Conservation (phyloP, 2,329 filamentous ascomycete genomes). For the Sclerotinia sclerotiorum region DNA sequence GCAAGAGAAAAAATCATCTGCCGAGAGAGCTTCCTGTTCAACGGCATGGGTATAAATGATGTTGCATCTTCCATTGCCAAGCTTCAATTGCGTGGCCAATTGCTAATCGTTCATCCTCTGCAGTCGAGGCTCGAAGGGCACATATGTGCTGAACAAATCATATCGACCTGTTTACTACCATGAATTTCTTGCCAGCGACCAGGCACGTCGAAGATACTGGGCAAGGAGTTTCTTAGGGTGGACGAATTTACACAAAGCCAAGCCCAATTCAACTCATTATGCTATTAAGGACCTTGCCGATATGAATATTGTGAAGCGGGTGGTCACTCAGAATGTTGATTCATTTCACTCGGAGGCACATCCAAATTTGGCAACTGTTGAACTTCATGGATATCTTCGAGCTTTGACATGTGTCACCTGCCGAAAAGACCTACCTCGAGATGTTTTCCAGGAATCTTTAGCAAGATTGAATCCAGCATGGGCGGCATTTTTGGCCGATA, state of each 20-base stretch:
- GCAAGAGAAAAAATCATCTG: not conserved
- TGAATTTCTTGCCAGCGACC: conserved; percentile 69
- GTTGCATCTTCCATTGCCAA: conserved; percentile 13
- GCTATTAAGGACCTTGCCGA: conserved; percentile 71
- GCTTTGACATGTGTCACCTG: conserved; percentile 81
- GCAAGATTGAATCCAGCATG: conserved; percentile 81
- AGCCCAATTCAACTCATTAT: conserved; percentile 76
- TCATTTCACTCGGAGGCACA: conserved; percentile 84
- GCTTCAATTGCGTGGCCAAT: conserved; percentile 2
- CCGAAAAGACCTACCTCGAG: conserved; percentile 66
- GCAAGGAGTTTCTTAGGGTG: conserved; percentile 91
- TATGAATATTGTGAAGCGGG: conserved; percentile 69
- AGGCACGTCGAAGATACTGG: conserved; percentile 87
- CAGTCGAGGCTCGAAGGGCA: conserved; percentile 69
- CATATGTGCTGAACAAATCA: conserved; percentile 86
- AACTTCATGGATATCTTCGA: conserved; percentile 89
- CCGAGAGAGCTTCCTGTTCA: not conserved
- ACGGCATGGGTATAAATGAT: not conserved
- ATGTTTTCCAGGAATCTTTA: conserved; percentile 73
- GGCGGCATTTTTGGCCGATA: conserved; percentile 71
- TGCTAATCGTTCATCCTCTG: conserved; percentile 10
- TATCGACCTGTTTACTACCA: conserved; percentile 92
- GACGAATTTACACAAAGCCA: conserved; percentile 76
- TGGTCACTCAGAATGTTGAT: conserved; percentile 97
- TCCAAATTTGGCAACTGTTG: conserved; percentile 70